These are phyloP conservation scores for Cyclospora cayetanensis DNA, from an alignment of 169 alveolate species.

Conservation along the genomic window DNA sequence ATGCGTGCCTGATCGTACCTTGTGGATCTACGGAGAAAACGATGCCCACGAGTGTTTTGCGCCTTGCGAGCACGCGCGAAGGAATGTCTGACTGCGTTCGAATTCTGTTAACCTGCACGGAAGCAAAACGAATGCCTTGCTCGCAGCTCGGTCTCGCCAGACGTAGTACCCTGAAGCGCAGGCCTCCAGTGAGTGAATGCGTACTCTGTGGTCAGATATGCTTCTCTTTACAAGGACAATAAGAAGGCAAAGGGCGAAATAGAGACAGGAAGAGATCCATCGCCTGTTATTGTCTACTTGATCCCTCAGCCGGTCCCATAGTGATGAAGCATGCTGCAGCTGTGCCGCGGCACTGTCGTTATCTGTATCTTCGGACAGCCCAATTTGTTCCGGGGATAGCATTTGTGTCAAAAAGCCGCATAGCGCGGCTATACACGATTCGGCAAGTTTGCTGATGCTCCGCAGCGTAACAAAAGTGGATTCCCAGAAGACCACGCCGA, in stretches of 20 bases:
- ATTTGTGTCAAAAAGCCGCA: not conserved
- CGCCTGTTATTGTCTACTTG: not conserved
- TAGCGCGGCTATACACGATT: not conserved
- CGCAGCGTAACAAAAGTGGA: not conserved
- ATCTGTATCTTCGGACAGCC: not conserved
- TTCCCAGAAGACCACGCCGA: not conserved
- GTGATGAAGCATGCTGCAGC: not conserved
- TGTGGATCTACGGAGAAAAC: constrained; percentile 32
- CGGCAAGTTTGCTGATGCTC: not conserved
- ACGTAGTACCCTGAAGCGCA: not conserved
- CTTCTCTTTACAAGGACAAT: not conserved
- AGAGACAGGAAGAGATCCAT: not conserved
- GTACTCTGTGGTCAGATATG: constrained; percentile 28
- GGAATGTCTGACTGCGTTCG: constrained; percentile 10
- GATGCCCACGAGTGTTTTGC: constrained; percentile 4
- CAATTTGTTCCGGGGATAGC: not conserved
- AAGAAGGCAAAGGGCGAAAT: not conserved
- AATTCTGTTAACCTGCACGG: constrained; percentile 29
- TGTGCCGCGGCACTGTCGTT: not conserved
- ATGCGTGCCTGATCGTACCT: constrained; percentile 2
- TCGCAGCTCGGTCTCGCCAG: not conserved
- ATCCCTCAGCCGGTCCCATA: not conserved
- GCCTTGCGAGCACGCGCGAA: not conserved
- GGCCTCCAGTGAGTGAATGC: not conserved
- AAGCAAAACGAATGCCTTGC: not conserved